Conservation (phyloP, 2,329 filamentous ascomycete species). For the Botrytis elliptica region DNA sequence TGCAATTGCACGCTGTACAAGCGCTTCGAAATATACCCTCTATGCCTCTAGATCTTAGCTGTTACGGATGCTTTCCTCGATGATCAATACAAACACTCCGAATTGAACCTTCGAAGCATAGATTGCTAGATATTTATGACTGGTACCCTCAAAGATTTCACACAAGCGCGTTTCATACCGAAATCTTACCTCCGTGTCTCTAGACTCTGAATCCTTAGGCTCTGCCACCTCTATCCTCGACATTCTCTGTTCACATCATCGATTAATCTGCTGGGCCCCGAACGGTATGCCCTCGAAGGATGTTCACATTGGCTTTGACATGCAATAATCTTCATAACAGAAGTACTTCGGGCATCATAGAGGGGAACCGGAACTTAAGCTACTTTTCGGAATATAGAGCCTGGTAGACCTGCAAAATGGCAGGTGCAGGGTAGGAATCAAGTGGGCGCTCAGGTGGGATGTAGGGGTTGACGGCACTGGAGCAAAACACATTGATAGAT, state of each 20-base stretch:
- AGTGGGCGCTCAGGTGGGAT: not conserved
- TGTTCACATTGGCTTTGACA: too few relatives aligned
- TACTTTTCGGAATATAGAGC: not conserved
- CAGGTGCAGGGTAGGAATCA: too few relatives aligned
- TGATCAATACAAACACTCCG: too few relatives aligned
- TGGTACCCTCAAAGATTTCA: not conserved
- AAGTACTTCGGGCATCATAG: not conserved
- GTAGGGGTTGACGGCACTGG: not conserved
- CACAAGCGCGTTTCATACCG: not conserved
- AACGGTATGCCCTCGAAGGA: too few relatives aligned
- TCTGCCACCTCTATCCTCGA: not conserved
- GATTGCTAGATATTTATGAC: rapidly evolving
- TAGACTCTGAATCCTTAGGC: not conserved
- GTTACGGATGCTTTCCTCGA: too few relatives aligned
- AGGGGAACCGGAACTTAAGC: not conserved
- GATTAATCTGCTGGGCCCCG: not conserved
- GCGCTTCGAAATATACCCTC: not conserved
- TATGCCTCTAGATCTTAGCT: not conserved
- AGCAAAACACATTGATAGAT: not conserved
- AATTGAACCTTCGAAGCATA: too few relatives aligned
- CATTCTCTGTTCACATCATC: not conserved
- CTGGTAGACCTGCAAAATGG: not conserved
- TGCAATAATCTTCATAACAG: not conserved
- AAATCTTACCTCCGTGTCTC: not conserved
- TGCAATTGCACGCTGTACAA: not conserved